These are phyloP conservation scores for Trypanosoma vivax DNA, from an alignment of 208 protist genomes.

Conservation along the genomic window DNA sequence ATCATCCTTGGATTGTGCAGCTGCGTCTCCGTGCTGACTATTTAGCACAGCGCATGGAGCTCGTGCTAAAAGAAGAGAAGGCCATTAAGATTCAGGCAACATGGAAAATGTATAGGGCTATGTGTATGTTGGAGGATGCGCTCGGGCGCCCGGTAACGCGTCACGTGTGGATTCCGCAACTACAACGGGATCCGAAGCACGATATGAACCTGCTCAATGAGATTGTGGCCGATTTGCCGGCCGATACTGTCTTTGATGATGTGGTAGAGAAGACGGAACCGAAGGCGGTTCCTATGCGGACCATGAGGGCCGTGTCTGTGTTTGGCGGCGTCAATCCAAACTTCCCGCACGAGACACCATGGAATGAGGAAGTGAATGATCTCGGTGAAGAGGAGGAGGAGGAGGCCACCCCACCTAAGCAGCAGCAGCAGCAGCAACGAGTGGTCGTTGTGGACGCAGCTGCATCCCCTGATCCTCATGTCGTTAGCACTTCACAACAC, in stretches of 20 bases:
- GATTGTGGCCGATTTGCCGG: slow-evolving; percentile 32
- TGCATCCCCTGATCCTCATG: slow-evolving; percentile 37
- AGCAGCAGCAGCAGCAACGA: slow-evolving; percentile 18
- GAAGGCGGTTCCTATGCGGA: neutral
- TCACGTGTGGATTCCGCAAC: slow-evolving; percentile 45
- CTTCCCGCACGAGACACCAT: too few relatives aligned
- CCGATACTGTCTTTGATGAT: slow-evolving; percentile 18
- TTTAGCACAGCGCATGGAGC: slow-evolving; percentile 33
- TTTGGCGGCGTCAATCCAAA: too few relatives aligned
- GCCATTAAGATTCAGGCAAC: slow-evolving; percentile 82
- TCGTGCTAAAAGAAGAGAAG: slow-evolving; percentile 35
- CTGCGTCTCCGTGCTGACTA: slow-evolving; percentile 50
- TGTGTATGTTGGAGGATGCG: slow-evolving; percentile 48
- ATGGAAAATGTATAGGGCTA: slow-evolving; percentile 73
- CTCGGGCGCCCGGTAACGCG: slow-evolving; percentile 60
- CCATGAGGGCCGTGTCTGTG: neutral
- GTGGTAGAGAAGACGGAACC: neutral
- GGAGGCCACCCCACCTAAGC: slow-evolving; percentile 12
- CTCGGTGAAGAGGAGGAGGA: too few relatives aligned
- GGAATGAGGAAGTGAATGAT: too few relatives aligned
- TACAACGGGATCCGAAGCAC: slow-evolving; percentile 27
- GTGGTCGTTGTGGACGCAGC: slow-evolving; percentile 34
- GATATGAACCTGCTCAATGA: slow-evolving; percentile 51
- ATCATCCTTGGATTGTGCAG: slow-evolving; percentile 76
- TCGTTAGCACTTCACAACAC: slow-evolving; percentile 54